phyloP scores from a whole-genome alignment of 2,329 filamentous ascomycete genomes.

The Ophiostoma perfectum region DNA sequence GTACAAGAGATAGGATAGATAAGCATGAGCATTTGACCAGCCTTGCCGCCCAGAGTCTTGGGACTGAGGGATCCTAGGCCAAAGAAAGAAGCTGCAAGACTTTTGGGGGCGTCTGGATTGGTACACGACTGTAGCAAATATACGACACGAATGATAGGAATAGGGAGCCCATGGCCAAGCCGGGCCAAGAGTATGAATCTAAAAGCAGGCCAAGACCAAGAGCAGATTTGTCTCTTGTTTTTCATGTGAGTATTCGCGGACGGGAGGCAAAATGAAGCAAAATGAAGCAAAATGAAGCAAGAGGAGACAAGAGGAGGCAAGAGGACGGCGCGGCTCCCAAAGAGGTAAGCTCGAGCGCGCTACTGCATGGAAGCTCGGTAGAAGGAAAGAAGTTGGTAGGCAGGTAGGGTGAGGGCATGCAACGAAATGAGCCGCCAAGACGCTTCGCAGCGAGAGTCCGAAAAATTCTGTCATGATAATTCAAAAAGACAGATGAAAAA shows the following conservation, averaged over 20 bases:
- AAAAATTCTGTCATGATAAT: neutral
- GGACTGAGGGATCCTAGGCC: neutral
- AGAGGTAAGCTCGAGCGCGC: neutral
- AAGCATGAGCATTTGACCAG: neutral
- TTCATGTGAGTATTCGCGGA: neutral
- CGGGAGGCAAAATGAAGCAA: neutral
- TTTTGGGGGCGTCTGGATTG: neutral
- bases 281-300: neutral
- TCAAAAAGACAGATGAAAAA: neutral
- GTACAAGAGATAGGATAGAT: neutral
- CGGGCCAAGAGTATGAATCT: neutral
- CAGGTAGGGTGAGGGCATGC: neutral
- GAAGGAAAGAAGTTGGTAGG: slow-evolving; percentile 1
- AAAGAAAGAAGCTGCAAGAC: slow-evolving; percentile 7
- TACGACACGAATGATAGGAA: neutral
- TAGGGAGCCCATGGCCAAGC: slow-evolving; percentile 4
- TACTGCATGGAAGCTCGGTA: slow-evolving; percentile 7
- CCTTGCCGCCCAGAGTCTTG: neutral
- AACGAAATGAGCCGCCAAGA: slow-evolving; percentile 2
- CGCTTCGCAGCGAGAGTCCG: neutral
- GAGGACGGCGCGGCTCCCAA: slow-evolving; percentile 2
- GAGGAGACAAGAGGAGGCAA: neutral
- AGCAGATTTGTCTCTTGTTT: neutral
- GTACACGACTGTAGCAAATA: neutral
- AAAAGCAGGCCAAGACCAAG: neutral